Percentiles rank a stretch among this genome's conserved stretches.
Evolutionary conservation across 2,329 filamentous ascomycete genomes (phyloP).

Genomic region (Neophaeococcomyces aloes): DNA sequence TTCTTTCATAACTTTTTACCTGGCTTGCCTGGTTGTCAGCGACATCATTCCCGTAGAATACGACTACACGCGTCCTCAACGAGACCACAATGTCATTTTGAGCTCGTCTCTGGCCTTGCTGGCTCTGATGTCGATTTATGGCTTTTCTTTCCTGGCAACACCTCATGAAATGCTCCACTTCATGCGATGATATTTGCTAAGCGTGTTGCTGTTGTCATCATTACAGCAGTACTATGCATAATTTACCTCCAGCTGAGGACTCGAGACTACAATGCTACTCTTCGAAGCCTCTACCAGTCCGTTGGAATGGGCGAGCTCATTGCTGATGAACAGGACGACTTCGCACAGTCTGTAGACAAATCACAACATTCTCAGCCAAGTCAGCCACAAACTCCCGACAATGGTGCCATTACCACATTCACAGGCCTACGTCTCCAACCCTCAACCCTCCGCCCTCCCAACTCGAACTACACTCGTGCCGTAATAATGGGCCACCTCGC

Average conservation of each 20-base stretch:
- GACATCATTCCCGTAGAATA: too few relatives aligned
- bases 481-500: constrained; percentile 37
- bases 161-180: too few relatives aligned
- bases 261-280: constrained; percentile 1
- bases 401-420: neutral
- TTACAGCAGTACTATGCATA: constrained; percentile 3
- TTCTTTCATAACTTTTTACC: too few relatives aligned
- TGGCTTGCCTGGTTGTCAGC: too few relatives aligned
- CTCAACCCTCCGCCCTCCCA: constrained; percentile 34
- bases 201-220: neutral
- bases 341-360: neutral
- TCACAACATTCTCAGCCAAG: neutral
- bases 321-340: constrained; percentile 1
- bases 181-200: constrained; percentile 8
- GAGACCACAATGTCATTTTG: too few relatives aligned
- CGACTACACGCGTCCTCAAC: too few relatives aligned
- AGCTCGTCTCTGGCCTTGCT: too few relatives aligned
- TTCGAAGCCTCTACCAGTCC: constrained; percentile 1
- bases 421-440: constrained; percentile 25
- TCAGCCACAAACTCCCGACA: neutral
- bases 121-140: too few relatives aligned
- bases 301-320: constrained; percentile 5
- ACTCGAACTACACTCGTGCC: constrained; percentile 43
- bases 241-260: neutral
- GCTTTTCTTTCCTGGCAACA: too few relatives aligned